Evolutionary conservation across 2,329 filamentous ascomycete genomes (phyloP).

Genomic region (Phoma herbarum): DNA sequence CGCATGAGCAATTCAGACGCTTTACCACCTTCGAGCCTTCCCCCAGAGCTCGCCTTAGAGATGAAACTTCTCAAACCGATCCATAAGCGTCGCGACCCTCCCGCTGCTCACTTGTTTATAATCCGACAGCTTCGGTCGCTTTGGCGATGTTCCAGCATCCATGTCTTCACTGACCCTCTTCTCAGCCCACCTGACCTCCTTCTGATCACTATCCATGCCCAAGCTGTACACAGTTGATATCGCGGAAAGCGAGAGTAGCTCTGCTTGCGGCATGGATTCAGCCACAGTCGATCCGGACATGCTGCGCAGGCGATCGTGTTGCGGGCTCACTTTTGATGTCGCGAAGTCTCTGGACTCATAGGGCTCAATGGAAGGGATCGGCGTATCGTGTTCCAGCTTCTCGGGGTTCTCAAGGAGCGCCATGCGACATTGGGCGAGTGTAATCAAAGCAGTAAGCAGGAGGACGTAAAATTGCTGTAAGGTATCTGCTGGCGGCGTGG

Average conservation of each 20-base stretch:
- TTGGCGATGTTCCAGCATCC: neutral
- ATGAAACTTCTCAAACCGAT: slow-evolving; percentile 17
- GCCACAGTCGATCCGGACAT: slow-evolving; percentile 15
- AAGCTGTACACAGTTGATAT: slow-evolving; percentile 3
- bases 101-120: slow-evolving; percentile 15
- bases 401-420: neutral
- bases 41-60: no score
- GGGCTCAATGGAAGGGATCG: neutral
- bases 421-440: neutral
- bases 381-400: slow-evolving; percentile 1
- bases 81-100: slow-evolving; percentile 15
- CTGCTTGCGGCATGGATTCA: neutral
- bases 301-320: slow-evolving; percentile 2
- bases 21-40: no score
- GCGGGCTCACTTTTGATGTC: neutral
- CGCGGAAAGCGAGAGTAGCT: neutral
- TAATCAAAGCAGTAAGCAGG: neutral
- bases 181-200: slow-evolving; percentile 2
- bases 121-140: slow-evolving; percentile 8
- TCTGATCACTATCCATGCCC: neutral
- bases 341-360: neutral
- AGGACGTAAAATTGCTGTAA: neutral
- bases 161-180: slow-evolving; percentile 4
- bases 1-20: no score
- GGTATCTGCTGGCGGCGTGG: neutral